Base-by-base conservation (phyloP, 768 basidiomycete species). In the Suillus weaverae region DNA sequence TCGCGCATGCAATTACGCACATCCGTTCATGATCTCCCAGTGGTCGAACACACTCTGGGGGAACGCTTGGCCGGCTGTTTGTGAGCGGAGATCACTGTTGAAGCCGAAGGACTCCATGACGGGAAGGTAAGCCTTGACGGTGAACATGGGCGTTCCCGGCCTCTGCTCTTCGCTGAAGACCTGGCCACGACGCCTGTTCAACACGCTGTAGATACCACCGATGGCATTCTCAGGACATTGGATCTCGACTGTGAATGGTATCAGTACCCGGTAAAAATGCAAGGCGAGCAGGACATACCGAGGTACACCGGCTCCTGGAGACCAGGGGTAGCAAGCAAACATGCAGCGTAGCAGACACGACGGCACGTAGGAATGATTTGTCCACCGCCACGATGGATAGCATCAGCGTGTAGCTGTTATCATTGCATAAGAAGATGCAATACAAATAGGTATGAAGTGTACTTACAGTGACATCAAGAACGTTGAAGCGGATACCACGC, bases 361-460 rank as follows among this genome's bases (percentile, higher is more conserved):
- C 97, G 91, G 80, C 91, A 94, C 44, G 94, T 96, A 63, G 97
- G 97, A 79, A 99, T 98, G 73, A 99, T 86, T 80, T 99, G 94
- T 80, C 97, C 97, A 83, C 96, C 96, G 78, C 97, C 97, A 84
- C 97, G 92, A 81, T 99, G 97, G 77, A 99, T 99, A 68, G 97
- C 96, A 85, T 99, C 97, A 75, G 97, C 84, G 80, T 99, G 97
- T 62, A 99, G 86, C 92, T 95, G 74, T 4, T 66, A 51, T 48
- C 4, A 51, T 57, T 5, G 33, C 30, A 39, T 50, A 36, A 56
- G 55, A 63, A 33, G 65, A 46, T 9, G n/a, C 11, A 14, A 14
- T 50, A 18, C 13, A 61, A 7, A 10, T 13, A 48, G 13, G 56
- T 18, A 54, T 38, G 20, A 41, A 44, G 68, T 71, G 38, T 53